A percentile compares a stretch with the other conserved stretches of the same genome.
Evolutionary conservation across 164 flowering plant species (phyloP).

Genomic region (Warburgia ugandensis): DNA sequence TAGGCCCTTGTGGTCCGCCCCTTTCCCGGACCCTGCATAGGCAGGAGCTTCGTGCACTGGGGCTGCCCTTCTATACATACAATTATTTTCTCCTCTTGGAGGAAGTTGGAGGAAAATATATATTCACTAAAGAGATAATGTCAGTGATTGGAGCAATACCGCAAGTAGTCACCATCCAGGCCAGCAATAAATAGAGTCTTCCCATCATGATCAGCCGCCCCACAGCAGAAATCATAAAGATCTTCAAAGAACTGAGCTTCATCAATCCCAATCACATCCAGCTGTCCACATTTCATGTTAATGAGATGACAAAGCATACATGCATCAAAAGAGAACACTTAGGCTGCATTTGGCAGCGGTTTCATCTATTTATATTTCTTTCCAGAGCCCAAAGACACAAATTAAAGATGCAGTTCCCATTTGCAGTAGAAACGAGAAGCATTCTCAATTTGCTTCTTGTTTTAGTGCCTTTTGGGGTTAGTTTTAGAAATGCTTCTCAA

Average conservation of each 20-base stretch:
- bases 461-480: too few species aligned
- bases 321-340: neutral
- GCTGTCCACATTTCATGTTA: conserved; percentile 27
- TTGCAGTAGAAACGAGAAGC: too few species aligned
- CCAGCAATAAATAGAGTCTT: conserved; percentile 82
- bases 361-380: too few species aligned
- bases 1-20: too few species aligned
- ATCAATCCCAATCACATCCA: conserved; percentile 95
- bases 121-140: neutral
- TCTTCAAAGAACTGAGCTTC: conserved; percentile 95
- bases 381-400: too few species aligned
- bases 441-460: too few species aligned
- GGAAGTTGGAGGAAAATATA: neutral
- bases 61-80: too few species aligned
- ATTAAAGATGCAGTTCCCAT: too few species aligned
- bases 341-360: too few species aligned
- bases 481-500: too few species aligned
- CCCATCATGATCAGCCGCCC: conserved; percentile 84
- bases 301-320: neutral
- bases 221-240: conserved; percentile 81
- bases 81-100: neutral
- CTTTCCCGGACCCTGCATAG: too few species aligned
- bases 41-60: too few species aligned
- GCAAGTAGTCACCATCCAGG: conserved; percentile 90
- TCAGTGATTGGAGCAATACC: conserved; percentile 33